Evolutionary conservation across 108 stramenopile genomes (phyloP).

Genomic region (Aurantiochytrium sp.): DNA sequence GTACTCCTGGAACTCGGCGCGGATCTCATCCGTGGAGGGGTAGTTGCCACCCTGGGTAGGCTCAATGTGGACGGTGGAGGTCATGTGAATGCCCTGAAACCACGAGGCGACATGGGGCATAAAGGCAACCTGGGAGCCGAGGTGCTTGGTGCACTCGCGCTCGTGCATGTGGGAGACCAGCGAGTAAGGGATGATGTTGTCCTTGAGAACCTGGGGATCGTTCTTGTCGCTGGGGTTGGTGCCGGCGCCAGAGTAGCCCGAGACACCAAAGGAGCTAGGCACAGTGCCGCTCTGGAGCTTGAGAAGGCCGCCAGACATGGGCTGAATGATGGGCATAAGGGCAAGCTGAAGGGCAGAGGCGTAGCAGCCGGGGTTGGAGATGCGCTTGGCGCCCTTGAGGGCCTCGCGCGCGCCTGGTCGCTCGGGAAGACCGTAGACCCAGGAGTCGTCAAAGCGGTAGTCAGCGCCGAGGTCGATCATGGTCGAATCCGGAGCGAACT

Average conservation of each 20-base stretch:
- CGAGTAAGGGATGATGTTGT: conserved; percentile 20
- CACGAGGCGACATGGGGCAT: conserved; percentile 36
- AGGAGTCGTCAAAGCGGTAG: neutral
- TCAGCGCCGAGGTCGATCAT: conserved; percentile 18
- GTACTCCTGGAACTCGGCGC: conserved; percentile 43
- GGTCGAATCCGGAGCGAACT: neutral
- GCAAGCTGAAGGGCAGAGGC: conserved; percentile 51
- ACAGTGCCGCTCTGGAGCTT: conserved; percentile 34
- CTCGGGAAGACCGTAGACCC: conserved; percentile 49
- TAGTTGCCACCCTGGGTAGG: conserved; percentile 32
- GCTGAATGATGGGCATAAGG: conserved; percentile 40
- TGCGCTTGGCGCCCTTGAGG: conserved; percentile 26
- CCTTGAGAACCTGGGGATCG: neutral
- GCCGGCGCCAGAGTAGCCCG: conserved; percentile 52
- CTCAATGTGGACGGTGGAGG: conserved; percentile 47
- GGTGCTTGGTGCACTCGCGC: conserved; percentile 17
- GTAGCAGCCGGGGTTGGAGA: conserved; percentile 58
- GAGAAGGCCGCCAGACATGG: conserved; percentile 40
- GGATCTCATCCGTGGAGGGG: conserved; percentile 31
- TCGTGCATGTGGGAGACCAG: conserved; percentile 16
- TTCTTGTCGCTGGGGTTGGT: conserved; percentile 43
- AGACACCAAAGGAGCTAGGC: conserved; percentile 28
- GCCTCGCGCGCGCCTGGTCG: conserved; percentile 33
- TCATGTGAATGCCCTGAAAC: conserved; percentile 42
- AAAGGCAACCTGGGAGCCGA: conserved; percentile 42